Conservation (phyloP, 1,284 basidiomycete species). For the Heterobasidion annosum region DNA sequence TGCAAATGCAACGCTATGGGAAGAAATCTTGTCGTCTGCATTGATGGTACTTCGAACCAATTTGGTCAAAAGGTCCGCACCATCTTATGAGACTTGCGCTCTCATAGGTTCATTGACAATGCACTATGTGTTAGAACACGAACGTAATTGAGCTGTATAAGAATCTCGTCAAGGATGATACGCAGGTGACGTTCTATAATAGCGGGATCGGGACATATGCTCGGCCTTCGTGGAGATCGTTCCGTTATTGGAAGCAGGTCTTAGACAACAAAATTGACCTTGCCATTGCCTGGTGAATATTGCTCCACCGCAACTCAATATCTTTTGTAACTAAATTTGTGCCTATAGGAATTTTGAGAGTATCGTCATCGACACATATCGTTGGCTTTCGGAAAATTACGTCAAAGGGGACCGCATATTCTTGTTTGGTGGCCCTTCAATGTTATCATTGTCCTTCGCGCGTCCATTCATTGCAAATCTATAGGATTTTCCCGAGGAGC, state of each 20-base stretch:
- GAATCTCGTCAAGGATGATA: slow-evolving; percentile 15
- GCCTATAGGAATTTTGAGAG: slow-evolving; percentile 13
- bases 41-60: slow-evolving; percentile 25
- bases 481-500: slow-evolving; percentile 38
- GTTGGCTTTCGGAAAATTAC: slow-evolving; percentile 30
- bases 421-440: slow-evolving; percentile 25
- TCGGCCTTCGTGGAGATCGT: slow-evolving; percentile 16
- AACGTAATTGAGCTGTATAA: slow-evolving; percentile 6
- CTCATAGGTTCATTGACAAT: too few species aligned
- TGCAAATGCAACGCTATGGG: too few species aligned
- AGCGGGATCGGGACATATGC: slow-evolving; percentile 27
- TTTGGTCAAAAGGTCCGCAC: slow-evolving; percentile 16
- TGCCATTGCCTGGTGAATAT: slow-evolving; percentile 18
- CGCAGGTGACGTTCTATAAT: slow-evolving; percentile 22
- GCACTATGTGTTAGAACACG: background rate
- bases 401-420: slow-evolving; percentile 28
- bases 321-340: background rate
- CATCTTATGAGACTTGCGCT: too few species aligned
- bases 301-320: background rate
- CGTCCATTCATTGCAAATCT: background rate
- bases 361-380: slow-evolving; percentile 25
- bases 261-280: slow-evolving; percentile 14
- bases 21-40: slow-evolving; percentile 18
- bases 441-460: background rate
- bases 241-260: slow-evolving; percentile 13